Base-by-base conservation (phyloP, 257 asterid genomes). In the Solanum pimpinellifolium region DNA sequence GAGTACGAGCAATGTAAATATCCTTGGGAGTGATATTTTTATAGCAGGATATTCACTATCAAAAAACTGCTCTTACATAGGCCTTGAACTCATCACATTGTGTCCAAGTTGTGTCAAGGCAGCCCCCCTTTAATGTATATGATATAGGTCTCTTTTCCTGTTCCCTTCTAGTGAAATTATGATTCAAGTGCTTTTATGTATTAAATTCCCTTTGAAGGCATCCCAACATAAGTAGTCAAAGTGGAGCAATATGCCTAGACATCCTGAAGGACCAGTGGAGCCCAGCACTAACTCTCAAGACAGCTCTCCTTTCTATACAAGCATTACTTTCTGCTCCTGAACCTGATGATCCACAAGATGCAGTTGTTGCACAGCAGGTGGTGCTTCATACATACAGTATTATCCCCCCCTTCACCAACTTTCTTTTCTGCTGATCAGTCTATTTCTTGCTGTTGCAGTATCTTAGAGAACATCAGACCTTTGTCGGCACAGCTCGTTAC, bases 261-360 rank as follows among this genome's bases (percentile, higher is more conserved):
- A 95, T 97, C 91, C 95, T 97, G 90, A 97, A 95, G 92, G 99
- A 94, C 89, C 99, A 97, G 80, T 97, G 99, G 99, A 97, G 99
- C 92, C 99, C 99, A 4, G 99, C 99, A 1, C 92, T 97, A 69
- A 97, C 99, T 83, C 87, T 97, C 90, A 97, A 97, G 92, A 97
- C 99, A 10, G 99, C 99, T 23, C 98, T 97, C 44, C 98, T 97
- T 85, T 97, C 99, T 86, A 74, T 97, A 49, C 99, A 97, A 92
- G 99, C 99, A 56, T 89, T 97, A 62, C 94, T 97, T 69, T 97
- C 98, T 90, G 92, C 99, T 77, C 99, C 98, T 27, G 96, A 93
- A 89, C 99, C 99, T 4, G 98, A 92, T 86, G 99, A 97, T 90
- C 99, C 99, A 72, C 99, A 94, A 87, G 99, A 97, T 91, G 99